These are phyloP conservation scores for Penstemon davidsonii DNA, from an alignment of 257 asterid species.

Conservation along the genomic window DNA sequence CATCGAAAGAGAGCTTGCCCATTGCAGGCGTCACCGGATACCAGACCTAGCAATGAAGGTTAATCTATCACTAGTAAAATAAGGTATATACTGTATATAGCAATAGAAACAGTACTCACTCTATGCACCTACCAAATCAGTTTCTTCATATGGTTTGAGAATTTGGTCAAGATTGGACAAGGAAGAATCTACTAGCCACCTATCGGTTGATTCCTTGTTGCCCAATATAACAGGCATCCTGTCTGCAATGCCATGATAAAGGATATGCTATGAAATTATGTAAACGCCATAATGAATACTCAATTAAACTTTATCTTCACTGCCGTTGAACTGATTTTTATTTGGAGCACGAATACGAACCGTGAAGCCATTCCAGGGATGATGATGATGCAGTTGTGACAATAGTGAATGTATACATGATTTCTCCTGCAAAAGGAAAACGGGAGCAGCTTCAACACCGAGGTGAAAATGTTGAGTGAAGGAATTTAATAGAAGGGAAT, in stretches of 20 bases:
- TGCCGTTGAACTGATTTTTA: constrained; percentile 2
- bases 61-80: not conserved
- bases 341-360: constrained; percentile 41
- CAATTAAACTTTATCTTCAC: not conserved
- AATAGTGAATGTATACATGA: constrained; percentile 78
- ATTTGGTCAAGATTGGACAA: constrained; percentile 55
- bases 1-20: constrained; percentile 83
- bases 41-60: constrained; percentile 58
- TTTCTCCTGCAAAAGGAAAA: constrained; percentile 62
- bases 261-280: not conserved
- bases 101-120: not conserved
- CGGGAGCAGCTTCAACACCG: constrained; percentile 16
- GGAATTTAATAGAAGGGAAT: constrained; percentile 2
- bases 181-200: constrained; percentile 67
- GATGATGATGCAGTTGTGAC: constrained; percentile 81
- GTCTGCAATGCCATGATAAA: constrained; percentile 41
- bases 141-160: constrained; percentile 77
- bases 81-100: not conserved
- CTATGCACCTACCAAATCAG: constrained; percentile 63
- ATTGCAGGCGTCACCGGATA: constrained; percentile 88
- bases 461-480: no score
- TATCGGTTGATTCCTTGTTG: constrained; percentile 62
- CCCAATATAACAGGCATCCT: constrained; percentile 98
- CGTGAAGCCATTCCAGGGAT: constrained; percentile 86
- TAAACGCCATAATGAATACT: not conserved